Base-by-base conservation (phyloP, 2,329 filamentous ascomycete species). In the Alternaria gaisen region DNA sequence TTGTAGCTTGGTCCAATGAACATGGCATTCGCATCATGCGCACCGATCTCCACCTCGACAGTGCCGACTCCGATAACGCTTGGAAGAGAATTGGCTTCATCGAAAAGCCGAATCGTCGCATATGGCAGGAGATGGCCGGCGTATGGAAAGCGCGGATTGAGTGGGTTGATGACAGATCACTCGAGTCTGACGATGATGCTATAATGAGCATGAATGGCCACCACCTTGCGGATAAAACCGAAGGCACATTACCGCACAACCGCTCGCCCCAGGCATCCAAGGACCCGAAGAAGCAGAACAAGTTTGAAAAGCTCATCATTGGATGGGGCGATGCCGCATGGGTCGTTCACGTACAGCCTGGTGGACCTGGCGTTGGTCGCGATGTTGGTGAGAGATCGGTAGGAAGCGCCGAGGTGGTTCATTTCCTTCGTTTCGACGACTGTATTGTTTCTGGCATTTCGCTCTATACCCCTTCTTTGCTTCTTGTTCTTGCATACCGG, bases 11-110 rank as follows among this genome's bases (percentile, higher is more conserved):
- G 95, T 86, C 97, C 41, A 99, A 98, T 72, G 95, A 99, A 79
- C 91, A 96, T 72, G 95, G 95, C 4, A 96, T 98, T 76, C 97
- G 97, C 77, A 95, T 99, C 62, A 98, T 98, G 94, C 88, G 95
- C 38, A 93, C 93, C 5, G 92, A 95, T 75, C 75, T 96, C 20
- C 88, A 94, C 68, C 84, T 97, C 5, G 92, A 96, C 6, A 88
- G 84, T 64, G 85, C 85, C 12, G 91, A 97, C 72, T 82, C 86
- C 2, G 94, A 97, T 16, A 89, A 91, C 66, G 92, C 94, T 3
- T 99, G 96, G 96, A 97, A 95, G 78, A 87, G 94, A 10, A 92
- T 99, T 64, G 94, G 92, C 24, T 94, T 98, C 75, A 90, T 97
- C 61, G 93, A 97, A 74, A 88, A 93, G 43, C 95, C 95, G 2